Evolutionary conservation across 257 asterid genomes (phyloP), one percentile per base, ranked within the genome.

Genomic region (Leptodermis oblonga): DNA sequence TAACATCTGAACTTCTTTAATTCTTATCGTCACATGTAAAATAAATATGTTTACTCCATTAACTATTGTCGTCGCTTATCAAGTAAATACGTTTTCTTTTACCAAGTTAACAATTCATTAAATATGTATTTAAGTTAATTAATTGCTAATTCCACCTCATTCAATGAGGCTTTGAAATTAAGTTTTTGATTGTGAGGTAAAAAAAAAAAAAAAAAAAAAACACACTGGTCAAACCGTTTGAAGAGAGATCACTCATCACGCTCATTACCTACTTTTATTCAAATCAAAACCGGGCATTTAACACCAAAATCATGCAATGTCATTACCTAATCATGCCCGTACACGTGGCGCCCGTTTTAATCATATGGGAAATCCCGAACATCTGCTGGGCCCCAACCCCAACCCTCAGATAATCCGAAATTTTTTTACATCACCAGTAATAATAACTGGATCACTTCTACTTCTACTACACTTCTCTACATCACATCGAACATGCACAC

Each of bases 271-370:
- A 37, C 73, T 26, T 68, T 46, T 45, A 30, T 25, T 54, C 61
- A 53, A 53, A 53, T 53, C 17, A 22, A n/a, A n/a, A n/a, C 22
- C 20, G 64, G 3, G 22, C 67, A 58, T n/a, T 56, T 74, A 37
- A 22, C 31, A 28, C 28, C 61, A 30, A 59, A 49, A 73, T 59
- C 67, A 72, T 71, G 61, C 68, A 64, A 26, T 62, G 43, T 75
- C 59, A 75, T 75, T 68, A 23, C 55, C 73, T 72, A 75, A 72
- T 79, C 80, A 72, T 69, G 4, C 15, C 73, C 80, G 73, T 79
- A 74, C 78, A 75, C 83, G 83, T 75, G 80, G 66, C 70, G 7
- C 2, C n/a, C 4, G 13, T 3, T 67, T 54, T 41, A 59, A 68
- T 71, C 37, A 71, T 75, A 68, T 5, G 10, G 73, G 66, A 67